Percentiles rank a stretch among this genome's conserved stretches.
Conservation (phyloP, 2,329 filamentous ascomycete species). For the Penicillium corylophilum region DNA sequence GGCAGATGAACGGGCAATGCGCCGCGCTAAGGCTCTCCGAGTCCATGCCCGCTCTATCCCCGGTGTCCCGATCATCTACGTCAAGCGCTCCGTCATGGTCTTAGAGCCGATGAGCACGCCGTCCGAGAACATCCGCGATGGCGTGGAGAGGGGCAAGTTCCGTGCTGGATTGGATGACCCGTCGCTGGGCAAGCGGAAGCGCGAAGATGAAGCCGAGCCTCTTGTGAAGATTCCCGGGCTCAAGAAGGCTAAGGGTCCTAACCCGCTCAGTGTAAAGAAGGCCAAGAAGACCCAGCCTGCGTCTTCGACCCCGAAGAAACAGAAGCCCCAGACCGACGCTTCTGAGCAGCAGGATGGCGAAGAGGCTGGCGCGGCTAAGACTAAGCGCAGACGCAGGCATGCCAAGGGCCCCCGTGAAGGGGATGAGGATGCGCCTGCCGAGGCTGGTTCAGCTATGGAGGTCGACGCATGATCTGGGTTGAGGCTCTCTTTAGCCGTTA, state of each 20-base stretch:
- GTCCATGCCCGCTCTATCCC: constrained; percentile 44
- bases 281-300: constrained; percentile 37
- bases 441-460: constrained; percentile 18
- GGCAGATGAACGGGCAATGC: constrained; percentile 30
- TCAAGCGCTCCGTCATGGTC: constrained; percentile 53
- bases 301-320: constrained; percentile 20
- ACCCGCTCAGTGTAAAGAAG: constrained; percentile 51
- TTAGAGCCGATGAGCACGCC: constrained; percentile 48
- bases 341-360: constrained; percentile 24
- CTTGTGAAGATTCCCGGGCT: constrained; percentile 34
- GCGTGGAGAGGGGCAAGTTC: constrained; percentile 49
- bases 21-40: constrained; percentile 36
- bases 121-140: constrained; percentile 44
- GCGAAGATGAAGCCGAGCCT: constrained; percentile 26
- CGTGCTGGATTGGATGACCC: constrained; percentile 40
- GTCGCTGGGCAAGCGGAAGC: constrained; percentile 35
- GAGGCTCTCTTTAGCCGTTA: constrained; percentile 4
- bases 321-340: constrained; percentile 13
- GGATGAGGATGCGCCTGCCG: constrained; percentile 17
- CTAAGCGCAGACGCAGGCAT: constrained; percentile 37
- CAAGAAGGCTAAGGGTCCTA: constrained; percentile 46
- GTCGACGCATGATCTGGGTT: constrained; percentile 17
- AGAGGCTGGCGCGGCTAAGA: constrained; percentile 28
- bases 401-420: constrained; percentile 29
- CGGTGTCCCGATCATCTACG: constrained; percentile 52